Evolutionary conservation across 2,329 filamentous ascomycete species (phyloP), one percentile per base, ranked within the genome.

Genomic region (Aspergillus fijiensis): DNA sequence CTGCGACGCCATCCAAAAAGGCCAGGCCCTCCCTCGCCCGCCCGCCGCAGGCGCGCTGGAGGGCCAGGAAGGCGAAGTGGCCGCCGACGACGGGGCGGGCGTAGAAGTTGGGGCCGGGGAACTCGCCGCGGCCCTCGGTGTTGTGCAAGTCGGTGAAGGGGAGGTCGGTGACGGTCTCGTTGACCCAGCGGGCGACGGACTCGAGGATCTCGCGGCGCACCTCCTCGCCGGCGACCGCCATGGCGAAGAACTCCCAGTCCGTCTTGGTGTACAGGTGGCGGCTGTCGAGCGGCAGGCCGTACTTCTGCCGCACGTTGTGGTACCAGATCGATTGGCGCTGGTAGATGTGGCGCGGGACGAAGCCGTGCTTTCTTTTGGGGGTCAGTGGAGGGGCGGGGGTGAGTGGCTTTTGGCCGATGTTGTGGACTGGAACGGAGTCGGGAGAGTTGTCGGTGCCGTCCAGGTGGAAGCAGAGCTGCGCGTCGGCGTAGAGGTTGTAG

Each of bases 241-340:
- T 91, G 0, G 91, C 90, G 74, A 95, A 93, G 73, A 96, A 92
- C 68, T 95, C 89, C 92, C 92, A 96, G 76, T 96, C 92, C 31
- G 89, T 92, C 77, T 96, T 96, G 35, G 91, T 89, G 75, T 95
- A 95, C 3, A 94, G 75, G 74, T 95, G 91, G 49, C 92, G 85
- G 66, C 85, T 89, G 75, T 96, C 92, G 7, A 96, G 84, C 0
- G 92, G 91, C 3, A 96, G 78, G 1, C 92, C 92, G 74, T 94
- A 96, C 68, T 85, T 87, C 73, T 96, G 91, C 65, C 91, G 85
- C 10, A 94, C 90, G 14, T 85, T 83, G 63, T 85, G 82, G 77
- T 96, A 96, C 90, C 90, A 96, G 60, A 87, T 82, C 51, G 89
- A 92, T 72, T 96, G 90, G 64, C 87, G 86, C 67, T 86, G 85